Conservation (phyloP, 495 filamentous ascomycete species). For the Xeromyces bisporus region DNA sequence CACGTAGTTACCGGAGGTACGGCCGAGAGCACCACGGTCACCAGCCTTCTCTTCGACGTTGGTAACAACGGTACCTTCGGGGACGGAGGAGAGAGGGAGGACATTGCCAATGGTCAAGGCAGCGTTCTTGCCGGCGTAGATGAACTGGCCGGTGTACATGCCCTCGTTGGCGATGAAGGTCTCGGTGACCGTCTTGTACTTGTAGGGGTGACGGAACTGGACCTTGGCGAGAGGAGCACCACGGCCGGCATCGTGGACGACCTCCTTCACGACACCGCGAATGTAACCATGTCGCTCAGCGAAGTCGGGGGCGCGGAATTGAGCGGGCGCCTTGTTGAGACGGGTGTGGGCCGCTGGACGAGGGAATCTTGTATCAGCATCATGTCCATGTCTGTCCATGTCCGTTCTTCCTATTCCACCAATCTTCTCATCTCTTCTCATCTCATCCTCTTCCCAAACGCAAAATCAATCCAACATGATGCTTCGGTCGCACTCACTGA, state of each 20-base stretch:
- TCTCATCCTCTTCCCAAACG: no score
- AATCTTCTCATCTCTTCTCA: no score
- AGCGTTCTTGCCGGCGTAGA: constrained; percentile 99
- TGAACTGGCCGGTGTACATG: constrained; percentile 99
- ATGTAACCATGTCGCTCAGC: constrained; percentile 94
- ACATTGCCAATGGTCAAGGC: constrained; percentile 90
- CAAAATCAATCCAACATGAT: constrained; percentile 4
- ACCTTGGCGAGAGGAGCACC: constrained; percentile 95
- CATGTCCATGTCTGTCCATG: constrained; percentile 2
- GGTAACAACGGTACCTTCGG: constrained; percentile 95
- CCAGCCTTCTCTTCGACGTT: constrained; percentile 99
- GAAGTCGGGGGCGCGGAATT: constrained; percentile 90
- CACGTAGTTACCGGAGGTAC: constrained; percentile 98
- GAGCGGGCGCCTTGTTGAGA: constrained; percentile 78
- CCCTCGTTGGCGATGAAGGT: constrained; percentile 99
- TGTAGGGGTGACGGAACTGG: constrained; percentile 84
- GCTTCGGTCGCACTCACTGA: constrained; percentile 52
- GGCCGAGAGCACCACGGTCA: constrained; percentile 87
- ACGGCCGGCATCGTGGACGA: constrained; percentile 97
- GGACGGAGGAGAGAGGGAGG: constrained; percentile 80
- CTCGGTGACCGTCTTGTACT: constrained; percentile 78
- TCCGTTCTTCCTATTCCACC: not conserved
- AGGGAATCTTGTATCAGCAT: constrained; percentile 28
- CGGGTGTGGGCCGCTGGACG: constrained; percentile 63
- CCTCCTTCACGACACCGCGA: constrained; percentile 93